A percentile compares a stretch with the other conserved stretches of the same genome.
phyloP scores from a whole-genome alignment of 208 protist genomes.

The Leishmania braziliensis region DNA sequence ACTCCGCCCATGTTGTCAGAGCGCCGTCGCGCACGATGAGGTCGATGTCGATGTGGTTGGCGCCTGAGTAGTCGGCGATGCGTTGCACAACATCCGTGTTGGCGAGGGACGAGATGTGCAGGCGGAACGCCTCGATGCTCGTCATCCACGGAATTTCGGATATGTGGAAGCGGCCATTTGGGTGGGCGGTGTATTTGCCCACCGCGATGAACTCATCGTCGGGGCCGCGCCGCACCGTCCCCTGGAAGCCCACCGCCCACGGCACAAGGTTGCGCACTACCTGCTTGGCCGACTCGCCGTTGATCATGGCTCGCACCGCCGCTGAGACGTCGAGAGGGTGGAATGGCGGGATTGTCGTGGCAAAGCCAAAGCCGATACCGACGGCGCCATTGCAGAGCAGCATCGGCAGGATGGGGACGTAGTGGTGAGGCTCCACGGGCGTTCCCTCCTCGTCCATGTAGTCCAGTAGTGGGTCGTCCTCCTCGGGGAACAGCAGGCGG shows the following conservation, averaged over 20 bases:
- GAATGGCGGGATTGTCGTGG: slow-evolving; percentile 90
- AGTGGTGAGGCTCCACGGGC: slow-evolving; percentile 98
- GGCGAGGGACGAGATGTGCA: slow-evolving; percentile 72
- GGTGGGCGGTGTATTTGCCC: slow-evolving; percentile 65
- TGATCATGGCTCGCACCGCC: slow-evolving; percentile 89
- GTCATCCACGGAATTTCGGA: slow-evolving; percentile 77
- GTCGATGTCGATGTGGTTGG: slow-evolving; percentile 92
- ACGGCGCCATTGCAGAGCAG: slow-evolving; percentile 99
- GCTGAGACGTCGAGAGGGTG: slow-evolving; percentile 97
- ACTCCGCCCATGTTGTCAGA: slow-evolving; percentile 75
- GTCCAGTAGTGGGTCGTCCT: slow-evolving; percentile 97
- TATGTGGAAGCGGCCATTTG: slow-evolving; percentile 73
- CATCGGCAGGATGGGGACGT: slow-evolving; percentile 99
- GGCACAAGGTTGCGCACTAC: slow-evolving; percentile 87
- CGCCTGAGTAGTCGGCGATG: slow-evolving; percentile 89
- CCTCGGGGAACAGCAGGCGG: slow-evolving; percentile 94
- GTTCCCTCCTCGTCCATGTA: slow-evolving; percentile 98
- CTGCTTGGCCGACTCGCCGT: slow-evolving; percentile 77
- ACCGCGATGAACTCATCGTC: slow-evolving; percentile 79
- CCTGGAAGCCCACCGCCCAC: slow-evolving; percentile 97
- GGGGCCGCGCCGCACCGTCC: slow-evolving; percentile 71
- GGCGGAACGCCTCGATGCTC: slow-evolving; percentile 79
- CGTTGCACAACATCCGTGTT: slow-evolving; percentile 80
- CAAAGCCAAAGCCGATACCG: slow-evolving; percentile 99
- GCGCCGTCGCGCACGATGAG: slow-evolving; percentile 63